A percentile compares a stretch with the other conserved stretches of the same genome.
Conservation (phyloP, 208 protist genomes). For the Trypanosoma brucei region DNA sequence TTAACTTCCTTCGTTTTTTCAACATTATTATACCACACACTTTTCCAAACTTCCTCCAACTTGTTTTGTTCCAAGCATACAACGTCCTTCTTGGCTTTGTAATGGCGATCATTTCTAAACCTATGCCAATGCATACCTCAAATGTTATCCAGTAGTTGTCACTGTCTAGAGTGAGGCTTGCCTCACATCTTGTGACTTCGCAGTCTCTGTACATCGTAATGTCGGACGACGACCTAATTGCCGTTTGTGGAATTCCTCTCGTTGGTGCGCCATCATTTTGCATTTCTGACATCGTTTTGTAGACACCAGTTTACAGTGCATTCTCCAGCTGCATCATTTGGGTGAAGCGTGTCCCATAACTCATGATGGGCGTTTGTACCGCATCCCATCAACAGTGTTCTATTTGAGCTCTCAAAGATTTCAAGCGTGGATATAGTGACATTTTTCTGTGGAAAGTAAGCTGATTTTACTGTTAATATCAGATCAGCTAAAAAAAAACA, state of each 20-base stretch:
- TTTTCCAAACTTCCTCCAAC: slow-evolving; percentile 3
- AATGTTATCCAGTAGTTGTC: slow-evolving; percentile 11
- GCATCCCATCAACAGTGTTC: not conserved
- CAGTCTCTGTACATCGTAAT: slow-evolving; percentile 6
- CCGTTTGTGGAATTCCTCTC: not conserved
- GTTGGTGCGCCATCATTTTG: slow-evolving; percentile 4
- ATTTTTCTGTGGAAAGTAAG: not conserved
- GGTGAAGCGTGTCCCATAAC: not conserved
- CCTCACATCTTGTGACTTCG: not conserved
- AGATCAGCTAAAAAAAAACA: no score
- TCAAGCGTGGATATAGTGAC: not conserved
- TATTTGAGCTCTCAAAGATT: not conserved
- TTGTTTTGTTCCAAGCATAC: slow-evolving; percentile 12
- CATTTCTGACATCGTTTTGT: not conserved
- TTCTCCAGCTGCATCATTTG: not conserved
- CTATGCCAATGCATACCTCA: not conserved
- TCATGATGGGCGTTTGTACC: slow-evolving; percentile 3
- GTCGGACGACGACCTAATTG: slow-evolving; percentile 5
- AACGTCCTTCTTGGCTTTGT: not conserved
- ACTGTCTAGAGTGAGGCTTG: slow-evolving; percentile 2
- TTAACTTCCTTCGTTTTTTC: not conserved
- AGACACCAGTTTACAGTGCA: slow-evolving; percentile 5
- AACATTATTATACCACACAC: not conserved
- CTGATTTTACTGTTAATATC: not conserved
- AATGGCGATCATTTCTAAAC: not conserved